These are phyloP conservation scores for Blastobotrys raffinosifermentans DNA, from an alignment of 1,139 yeast genomes.

Conservation along the genomic window DNA sequence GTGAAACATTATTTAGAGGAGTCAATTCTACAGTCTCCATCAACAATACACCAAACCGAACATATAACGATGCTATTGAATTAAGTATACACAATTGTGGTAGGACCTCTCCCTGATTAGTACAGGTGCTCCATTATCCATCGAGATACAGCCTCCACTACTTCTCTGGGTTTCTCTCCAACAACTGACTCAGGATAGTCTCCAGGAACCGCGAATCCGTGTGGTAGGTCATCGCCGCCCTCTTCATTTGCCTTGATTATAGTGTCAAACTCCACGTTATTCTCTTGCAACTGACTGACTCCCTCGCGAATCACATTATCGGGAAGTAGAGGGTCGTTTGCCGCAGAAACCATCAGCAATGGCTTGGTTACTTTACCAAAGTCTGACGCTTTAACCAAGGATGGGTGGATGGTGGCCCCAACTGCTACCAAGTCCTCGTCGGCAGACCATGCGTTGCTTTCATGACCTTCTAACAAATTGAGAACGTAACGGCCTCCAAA, in stretches of 20 bases:
- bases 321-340: constrained; percentile 29
- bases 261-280: constrained; percentile 22
- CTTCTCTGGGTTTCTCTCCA: constrained; percentile 31
- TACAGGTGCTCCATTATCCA: constrained; percentile 25
- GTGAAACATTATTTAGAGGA: too few species aligned
- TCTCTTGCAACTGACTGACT: constrained; percentile 19
- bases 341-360: constrained; percentile 30
- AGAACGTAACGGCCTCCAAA: constrained; percentile 37
- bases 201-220: constrained; percentile 39
- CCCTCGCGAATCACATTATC: constrained; percentile 20
- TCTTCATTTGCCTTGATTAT: constrained; percentile 18
- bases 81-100: neutral
- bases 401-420: constrained; percentile 35
- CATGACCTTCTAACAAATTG: constrained; percentile 23
- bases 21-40: too few species aligned
- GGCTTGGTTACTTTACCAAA: constrained; percentile 29
- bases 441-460: constrained; percentile 25
- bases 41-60: too few species aligned
- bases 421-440: constrained; percentile 29
- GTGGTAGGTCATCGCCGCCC: constrained; percentile 29
- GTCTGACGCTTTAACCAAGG: constrained; percentile 30
- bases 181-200: constrained; percentile 31
- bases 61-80: neutral
- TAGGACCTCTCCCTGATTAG: neutral
- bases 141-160: constrained; percentile 20